phyloP scores from a whole-genome alignment of 106 monocot species.

The Platanthera zijinensis region DNA sequence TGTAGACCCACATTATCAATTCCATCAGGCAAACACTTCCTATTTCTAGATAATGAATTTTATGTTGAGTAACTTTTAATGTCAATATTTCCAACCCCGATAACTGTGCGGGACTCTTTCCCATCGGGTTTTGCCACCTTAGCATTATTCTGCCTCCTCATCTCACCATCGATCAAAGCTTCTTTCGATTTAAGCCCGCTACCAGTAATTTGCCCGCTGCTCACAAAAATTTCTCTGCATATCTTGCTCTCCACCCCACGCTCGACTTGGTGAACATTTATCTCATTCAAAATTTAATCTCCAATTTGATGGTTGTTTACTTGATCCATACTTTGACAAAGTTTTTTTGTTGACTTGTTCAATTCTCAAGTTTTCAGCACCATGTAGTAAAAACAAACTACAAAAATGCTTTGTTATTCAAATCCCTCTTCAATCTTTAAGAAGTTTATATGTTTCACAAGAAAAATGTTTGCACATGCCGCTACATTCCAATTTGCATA shows the following conservation, averaged over 20 bases:
- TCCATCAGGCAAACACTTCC: conserved; percentile 10
- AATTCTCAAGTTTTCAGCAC: no score
- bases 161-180: conserved; percentile 20
- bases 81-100: conserved; percentile 12
- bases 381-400: no score
- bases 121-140: conserved; percentile 30
- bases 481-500: no score
- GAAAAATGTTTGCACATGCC: no score
- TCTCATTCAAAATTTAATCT: no score
- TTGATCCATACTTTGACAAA: no score
- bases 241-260: conserved; percentile 18
- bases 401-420: no score
- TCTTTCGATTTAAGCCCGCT: conserved; percentile 15
- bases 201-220: conserved; percentile 2
- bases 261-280: no score
- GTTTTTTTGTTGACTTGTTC: no score
- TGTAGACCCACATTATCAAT: conserved; percentile 5
- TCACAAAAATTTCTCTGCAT: conserved; percentile 9
- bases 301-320: no score
- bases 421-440: no score
- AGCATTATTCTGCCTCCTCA: conserved; percentile 38
- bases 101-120: conserved; percentile 22
- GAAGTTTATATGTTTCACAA: no score
- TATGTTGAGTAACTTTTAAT: conserved; percentile 8
- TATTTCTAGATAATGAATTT: conserved; percentile 18